Percentiles rank a stretch among this genome's conserved stretches.
phyloP scores from a whole-genome alignment of 2,329 filamentous ascomycete genomes.

The Drechslera avenae region DNA sequence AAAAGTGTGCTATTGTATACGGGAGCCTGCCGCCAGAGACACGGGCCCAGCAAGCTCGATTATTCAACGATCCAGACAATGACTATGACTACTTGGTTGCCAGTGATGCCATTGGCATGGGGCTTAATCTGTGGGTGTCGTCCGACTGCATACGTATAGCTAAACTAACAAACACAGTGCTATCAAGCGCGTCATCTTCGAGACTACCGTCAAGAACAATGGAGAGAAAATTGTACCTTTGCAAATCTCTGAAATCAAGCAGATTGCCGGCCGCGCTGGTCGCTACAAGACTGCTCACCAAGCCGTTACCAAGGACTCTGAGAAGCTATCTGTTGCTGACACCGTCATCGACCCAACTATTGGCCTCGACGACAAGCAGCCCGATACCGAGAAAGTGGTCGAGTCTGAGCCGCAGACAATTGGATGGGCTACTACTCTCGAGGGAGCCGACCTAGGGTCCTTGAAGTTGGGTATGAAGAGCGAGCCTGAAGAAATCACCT shows the following conservation, averaged over 20 bases:
- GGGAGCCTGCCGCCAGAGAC: conserved; percentile 91
- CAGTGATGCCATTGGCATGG: conserved; percentile 97
- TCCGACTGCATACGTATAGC: neutral
- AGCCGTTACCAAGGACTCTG: conserved; percentile 45
- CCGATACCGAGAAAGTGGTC: neutral
- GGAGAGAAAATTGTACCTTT: conserved; percentile 64
- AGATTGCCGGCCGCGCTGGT: conserved; percentile 91
- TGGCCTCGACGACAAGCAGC: conserved; percentile 26
- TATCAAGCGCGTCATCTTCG: conserved; percentile 89
- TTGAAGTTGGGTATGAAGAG: conserved; percentile 67
- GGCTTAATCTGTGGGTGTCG: conserved; percentile 76
- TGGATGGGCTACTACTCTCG: conserved; percentile 80
- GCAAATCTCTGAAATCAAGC: conserved; percentile 80
- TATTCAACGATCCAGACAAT: conserved; percentile 95
- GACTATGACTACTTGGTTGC: conserved; percentile 95
- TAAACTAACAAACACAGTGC: conserved; percentile 52
- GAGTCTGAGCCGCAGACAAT: conserved; percentile 44
- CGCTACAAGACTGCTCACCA: conserved; percentile 77
- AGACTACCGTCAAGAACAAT: conserved; percentile 74
- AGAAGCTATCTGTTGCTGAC: conserved; percentile 8
- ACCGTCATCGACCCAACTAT: conserved; percentile 17
- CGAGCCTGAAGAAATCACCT: conserved; percentile 68
- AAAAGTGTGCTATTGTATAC: conserved; percentile 89
- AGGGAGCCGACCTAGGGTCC: conserved; percentile 67
- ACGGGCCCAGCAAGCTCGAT: conserved; percentile 82